phyloP scores from a whole-genome alignment of 179 eudicot species.

The Gypsophila paniculata region DNA sequence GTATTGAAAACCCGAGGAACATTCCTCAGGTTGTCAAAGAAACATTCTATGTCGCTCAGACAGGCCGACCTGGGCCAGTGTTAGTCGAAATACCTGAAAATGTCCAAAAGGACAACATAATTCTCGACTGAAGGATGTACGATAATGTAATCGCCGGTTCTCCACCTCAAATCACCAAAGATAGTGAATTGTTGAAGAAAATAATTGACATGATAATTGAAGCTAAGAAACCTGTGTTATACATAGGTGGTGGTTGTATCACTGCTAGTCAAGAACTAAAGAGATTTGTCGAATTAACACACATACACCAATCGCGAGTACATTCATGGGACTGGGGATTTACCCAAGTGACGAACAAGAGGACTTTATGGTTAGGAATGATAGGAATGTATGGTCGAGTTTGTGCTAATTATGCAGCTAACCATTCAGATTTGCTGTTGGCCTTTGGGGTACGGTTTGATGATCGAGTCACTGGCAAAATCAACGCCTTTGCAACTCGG shows the following conservation, averaged over 20 bases:
- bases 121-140: not conserved
- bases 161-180: not conserved
- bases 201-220: not conserved
- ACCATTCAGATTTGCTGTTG: constrained; percentile 6
- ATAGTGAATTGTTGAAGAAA: not conserved
- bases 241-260: constrained; percentile 11
- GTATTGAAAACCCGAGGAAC: too few relatives aligned
- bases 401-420: not conserved
- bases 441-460: constrained; percentile 4
- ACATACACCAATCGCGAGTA: not conserved
- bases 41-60: not conserved
- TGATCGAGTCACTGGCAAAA: not conserved
- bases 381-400: not conserved
- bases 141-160: not conserved
- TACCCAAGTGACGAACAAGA: not conserved
- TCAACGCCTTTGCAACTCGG: not conserved
- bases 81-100: not conserved
- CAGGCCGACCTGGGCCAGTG: not conserved
- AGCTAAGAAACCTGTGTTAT: constrained; percentile 16
- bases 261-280: not conserved
- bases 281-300: not conserved
- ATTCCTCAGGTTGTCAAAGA: not conserved
- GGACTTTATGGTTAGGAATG: not conserved
- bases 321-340: constrained; percentile 3
- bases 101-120: constrained; percentile 1